Base-by-base conservation (phyloP, 345 rosid genomes). In the Pugionium dolabratum region DNA sequence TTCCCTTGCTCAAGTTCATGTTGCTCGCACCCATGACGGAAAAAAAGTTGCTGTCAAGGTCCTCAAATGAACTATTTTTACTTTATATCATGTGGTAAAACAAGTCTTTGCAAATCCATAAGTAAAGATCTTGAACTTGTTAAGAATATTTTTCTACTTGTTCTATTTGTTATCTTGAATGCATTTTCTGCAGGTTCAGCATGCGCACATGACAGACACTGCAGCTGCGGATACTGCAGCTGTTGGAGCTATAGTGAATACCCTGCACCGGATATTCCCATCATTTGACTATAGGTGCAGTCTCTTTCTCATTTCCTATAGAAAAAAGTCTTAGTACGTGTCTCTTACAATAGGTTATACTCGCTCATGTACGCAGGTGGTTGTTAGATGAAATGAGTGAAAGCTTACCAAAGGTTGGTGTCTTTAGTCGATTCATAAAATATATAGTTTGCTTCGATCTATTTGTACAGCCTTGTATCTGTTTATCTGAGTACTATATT, bases 1-100 rank as follows among this genome's bases (percentile, higher is more conserved):
- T 78, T 90, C 99, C 61, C 91, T 94, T 58, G 99, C 99, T 54
- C 97, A 94, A 88, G 97, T 94, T 78, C 99, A 94, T 85, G 86
- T 88, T 80, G 97, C 99, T 70, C 78, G 68, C 25, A 86, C 83
- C 0, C 80, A 35, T 57, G 84, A 82, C 64, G 96, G 96, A 45
- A 76, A 74, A 76, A 94, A 88, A 79, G 90, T 94, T 60, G 95
- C 96, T 48, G 96, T 90, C 69, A 94, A 90, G 99, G 99, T 94
- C n/a, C 45, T 32, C 64, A 59, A 5, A n/a, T n/a, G n/a, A n/a
- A n/a, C n/a, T n/a, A n/a, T n/a, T n/a, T 66, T 53, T 27, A 55
- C 59, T 42, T 65, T 56, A 62, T 59, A 52, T 7, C 51, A 36
- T 61, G 61, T 31, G 4, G 37, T 18, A 41, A 4, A 57, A 48